Base-by-base conservation (phyloP, 345 rosid species). In the Cardamine resedifolia region DNA sequence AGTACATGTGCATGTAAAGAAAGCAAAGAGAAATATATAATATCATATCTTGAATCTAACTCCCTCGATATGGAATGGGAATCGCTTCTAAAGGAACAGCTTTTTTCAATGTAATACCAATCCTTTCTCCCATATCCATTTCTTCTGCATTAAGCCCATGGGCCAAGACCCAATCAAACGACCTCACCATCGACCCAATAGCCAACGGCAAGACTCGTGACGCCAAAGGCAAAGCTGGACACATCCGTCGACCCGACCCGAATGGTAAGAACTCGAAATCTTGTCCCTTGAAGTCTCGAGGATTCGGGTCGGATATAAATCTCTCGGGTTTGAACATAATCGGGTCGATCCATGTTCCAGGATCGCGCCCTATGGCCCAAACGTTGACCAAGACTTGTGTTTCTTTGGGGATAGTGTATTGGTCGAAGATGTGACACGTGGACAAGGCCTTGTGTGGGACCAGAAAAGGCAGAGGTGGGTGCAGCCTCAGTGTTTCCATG, bases 161-260 rank as follows among this genome's bases (percentile, higher is more conserved):
- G 0, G 71, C 72, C 71, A 89, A 75, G n/a, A 10, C 68, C 97
- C 96, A 89, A 68, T 87, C 87, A 64, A 87, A 91, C 3, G 83
- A 70, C 28, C 67, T 64, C 75, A 91, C 67, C 44, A 89, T 62
- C 7, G 96, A 83, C 24, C 94, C 97, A 30, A 91, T 47, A 0
- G 90, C 90, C n/a, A 83, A 19, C 0, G 89, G 91, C 10, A 91
- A 83, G 30, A 89, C 68, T 18, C 90, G 83, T 28, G 93, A 79
- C 16, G 82, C 94, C 8, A 87, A 80, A 5, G 96, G 87, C 68
- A 89, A 48, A 21, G 93, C 96, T 0, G 96, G 97, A 64, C 97
- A 91, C 88, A 91, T 91, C 71, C 97, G 69, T 7, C 94, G 77
- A 0, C 97, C 96, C n/a, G 94, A 82, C 21, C 96, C 97, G 26